phyloP scores from a whole-genome alignment of 75 land plant genomes.

The Isoetes taiwanensis region DNA sequence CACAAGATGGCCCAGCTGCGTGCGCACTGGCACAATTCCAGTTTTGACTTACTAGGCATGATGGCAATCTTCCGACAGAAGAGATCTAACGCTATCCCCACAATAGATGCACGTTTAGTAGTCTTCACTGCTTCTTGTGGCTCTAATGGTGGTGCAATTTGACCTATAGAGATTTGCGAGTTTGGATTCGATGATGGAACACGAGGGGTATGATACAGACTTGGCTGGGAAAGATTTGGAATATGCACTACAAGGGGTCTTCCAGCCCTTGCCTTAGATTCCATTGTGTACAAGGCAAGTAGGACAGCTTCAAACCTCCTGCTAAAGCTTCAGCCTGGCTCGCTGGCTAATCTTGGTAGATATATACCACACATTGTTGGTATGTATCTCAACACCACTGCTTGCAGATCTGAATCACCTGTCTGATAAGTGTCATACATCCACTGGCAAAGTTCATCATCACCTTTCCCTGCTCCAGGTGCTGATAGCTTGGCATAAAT shows the following conservation, averaged over 20 bases:
- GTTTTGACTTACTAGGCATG: constrained; percentile 73
- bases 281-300: constrained; percentile 49
- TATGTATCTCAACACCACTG: constrained; percentile 52
- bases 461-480: constrained; percentile 60
- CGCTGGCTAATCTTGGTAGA: constrained; percentile 38
- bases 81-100: constrained; percentile 65
- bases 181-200: neutral
- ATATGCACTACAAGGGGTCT: constrained; percentile 43
- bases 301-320: constrained; percentile 79
- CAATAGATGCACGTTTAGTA: constrained; percentile 74
- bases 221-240: constrained; percentile 66
- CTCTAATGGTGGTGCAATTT: constrained; percentile 60
- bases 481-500: constrained; percentile 33
- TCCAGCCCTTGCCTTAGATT: constrained; percentile 51
- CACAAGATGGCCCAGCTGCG: constrained; percentile 46
- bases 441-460: constrained; percentile 90
- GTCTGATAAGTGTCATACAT: constrained; percentile 80
- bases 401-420: constrained; percentile 58
- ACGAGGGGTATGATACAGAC: constrained; percentile 73
- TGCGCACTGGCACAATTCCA: constrained; percentile 60
- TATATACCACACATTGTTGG: constrained; percentile 35
- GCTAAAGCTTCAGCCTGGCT: constrained; percentile 9
- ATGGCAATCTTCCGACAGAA: constrained; percentile 54
- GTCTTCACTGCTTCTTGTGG: constrained; percentile 81
- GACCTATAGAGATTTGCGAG: constrained; percentile 22